Base-by-base conservation (phyloP, 306 rosid species). In the Cicer arietinum region DNA sequence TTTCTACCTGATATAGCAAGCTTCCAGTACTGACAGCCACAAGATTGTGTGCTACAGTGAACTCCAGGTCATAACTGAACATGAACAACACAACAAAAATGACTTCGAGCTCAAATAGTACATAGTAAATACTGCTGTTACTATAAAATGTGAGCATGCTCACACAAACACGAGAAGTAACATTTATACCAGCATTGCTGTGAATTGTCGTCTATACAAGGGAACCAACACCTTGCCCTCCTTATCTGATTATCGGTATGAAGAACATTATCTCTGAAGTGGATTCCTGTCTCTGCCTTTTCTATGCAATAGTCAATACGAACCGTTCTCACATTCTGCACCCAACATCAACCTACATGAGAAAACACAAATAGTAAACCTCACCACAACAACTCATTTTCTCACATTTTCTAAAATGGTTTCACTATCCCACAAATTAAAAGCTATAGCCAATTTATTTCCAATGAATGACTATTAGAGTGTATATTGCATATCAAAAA, bases 161-260 rank as follows among this genome's bases (percentile, higher is more conserved):
- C 50, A 50, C 67, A 41, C 59, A 58, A 10, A 71, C 10, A 59
- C 3, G 10, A 22, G 0, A 67, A 68, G 65, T 13, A 74, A 75
- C 79, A 78, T 63, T 40, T 75, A n/a, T 90, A 92, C 99, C 96
- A 90, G 87, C 99, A 94, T 79, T 78, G 89, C 82, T 94, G 97
- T 43, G 84, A 85, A 84, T 79, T 82, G 88, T 91, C 96, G 77
- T 94, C 97, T 48, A 89, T 82, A 77, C 99, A 94, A 30, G 99
- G 99, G 85, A 94, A 94, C 97, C 97, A 94, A 80, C 97, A 94
- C 65, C 96, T 84, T 25, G 97, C 97, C 68, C 93, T 96, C 79
- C 95, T 86, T 64, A 89, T 88, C 87, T 94, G 99, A 86, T 87
- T 90, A 86, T 92, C 90, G 11, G 95, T 94, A 68, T 86, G 93